These are phyloP conservation scores for Herpetospermum pedunculosum DNA, from an alignment of 306 rosid genomes.

Conservation along the genomic window DNA sequence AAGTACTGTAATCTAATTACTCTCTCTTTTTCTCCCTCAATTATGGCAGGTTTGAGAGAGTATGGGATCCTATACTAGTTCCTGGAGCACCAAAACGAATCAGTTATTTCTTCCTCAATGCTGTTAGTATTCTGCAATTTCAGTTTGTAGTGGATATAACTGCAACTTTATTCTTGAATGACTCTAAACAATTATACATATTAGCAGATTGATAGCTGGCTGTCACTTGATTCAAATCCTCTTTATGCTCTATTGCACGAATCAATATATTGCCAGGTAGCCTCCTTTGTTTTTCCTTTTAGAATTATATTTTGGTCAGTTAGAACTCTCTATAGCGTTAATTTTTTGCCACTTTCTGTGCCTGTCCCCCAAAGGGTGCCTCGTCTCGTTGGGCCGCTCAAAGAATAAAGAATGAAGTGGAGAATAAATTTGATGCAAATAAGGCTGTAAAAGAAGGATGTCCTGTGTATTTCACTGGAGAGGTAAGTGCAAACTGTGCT, in stretches of 20 bases:
- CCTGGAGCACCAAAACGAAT: constrained; percentile 63
- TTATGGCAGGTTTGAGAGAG: constrained; percentile 65
- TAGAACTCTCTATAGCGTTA: background rate
- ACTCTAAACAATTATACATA: constrained; percentile 13
- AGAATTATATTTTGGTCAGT: background rate
- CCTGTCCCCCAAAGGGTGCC: constrained; percentile 44
- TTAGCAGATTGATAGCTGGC: constrained; percentile 61
- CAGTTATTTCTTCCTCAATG: constrained; percentile 56
- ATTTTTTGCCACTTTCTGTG: background rate
- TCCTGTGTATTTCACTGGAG: constrained; percentile 66
- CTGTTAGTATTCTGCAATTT: constrained; percentile 42
- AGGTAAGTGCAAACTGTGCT: constrained; percentile 32
- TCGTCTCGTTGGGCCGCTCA: constrained; percentile 67
- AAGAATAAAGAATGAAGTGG: constrained; percentile 46
- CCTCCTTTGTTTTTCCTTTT: constrained; percentile 5
- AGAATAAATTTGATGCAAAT: constrained; percentile 51
- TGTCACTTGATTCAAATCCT: constrained; percentile 55
- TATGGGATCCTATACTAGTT: constrained; percentile 86
- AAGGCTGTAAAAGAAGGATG: constrained; percentile 49
- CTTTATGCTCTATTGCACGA: constrained; percentile 73
- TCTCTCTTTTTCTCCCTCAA: background rate
- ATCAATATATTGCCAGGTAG: constrained; percentile 84
- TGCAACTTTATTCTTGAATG: constrained; percentile 16
- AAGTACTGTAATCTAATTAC: background rate
- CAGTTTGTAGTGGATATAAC: constrained; percentile 6